phyloP scores from a whole-genome alignment of 768 basidiomycete species.

The Termitomyces sp. region DNA sequence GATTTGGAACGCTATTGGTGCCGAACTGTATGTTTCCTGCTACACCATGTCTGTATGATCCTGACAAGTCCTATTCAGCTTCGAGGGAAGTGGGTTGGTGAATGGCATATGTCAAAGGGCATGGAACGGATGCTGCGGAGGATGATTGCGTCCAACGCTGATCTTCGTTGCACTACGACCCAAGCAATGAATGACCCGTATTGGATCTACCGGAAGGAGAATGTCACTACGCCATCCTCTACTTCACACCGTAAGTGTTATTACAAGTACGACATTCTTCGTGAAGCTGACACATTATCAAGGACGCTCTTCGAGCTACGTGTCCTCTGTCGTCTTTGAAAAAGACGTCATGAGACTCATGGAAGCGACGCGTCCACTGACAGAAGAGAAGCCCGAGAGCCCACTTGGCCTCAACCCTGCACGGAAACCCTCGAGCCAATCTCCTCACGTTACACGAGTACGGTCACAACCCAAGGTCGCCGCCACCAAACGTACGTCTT shows the following conservation, averaged over 20 bases:
- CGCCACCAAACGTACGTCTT: constrained; percentile 31
- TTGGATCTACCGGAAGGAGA: constrained; percentile 43
- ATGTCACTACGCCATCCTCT: constrained; percentile 3
- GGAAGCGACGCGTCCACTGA: constrained; percentile 29
- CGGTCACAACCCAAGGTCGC: constrained; percentile 45
- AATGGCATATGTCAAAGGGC: constrained; percentile 63
- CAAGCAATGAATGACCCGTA: constrained; percentile 66
- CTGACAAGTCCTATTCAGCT: constrained; percentile 35
- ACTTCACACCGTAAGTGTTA: constrained; percentile 39
- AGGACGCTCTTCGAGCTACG: constrained; percentile 49
- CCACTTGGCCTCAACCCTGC: constrained; percentile 28
- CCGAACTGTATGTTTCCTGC: constrained; percentile 54
- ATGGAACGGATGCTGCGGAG: constrained; percentile 66
- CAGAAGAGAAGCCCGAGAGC: constrained; percentile 24
- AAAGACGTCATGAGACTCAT: constrained; percentile 42
- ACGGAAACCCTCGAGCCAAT: constrained; percentile 6
- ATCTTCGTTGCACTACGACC: constrained; percentile 66
- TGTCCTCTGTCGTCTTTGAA: constrained; percentile 46
- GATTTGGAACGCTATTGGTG: constrained; percentile 86
- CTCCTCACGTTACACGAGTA: constrained; percentile 22
- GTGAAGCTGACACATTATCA: constrained; percentile 1
- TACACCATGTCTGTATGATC: neutral
- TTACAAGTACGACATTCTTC: neutral
- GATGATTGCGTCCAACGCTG: constrained; percentile 83
- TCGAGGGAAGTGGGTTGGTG: constrained; percentile 84